Percentiles rank a stretch among this genome's conserved stretches.
Evolutionary conservation across 2,329 filamentous ascomycete genomes (phyloP).

Genomic region (Phaeoacremonium minimum): DNA sequence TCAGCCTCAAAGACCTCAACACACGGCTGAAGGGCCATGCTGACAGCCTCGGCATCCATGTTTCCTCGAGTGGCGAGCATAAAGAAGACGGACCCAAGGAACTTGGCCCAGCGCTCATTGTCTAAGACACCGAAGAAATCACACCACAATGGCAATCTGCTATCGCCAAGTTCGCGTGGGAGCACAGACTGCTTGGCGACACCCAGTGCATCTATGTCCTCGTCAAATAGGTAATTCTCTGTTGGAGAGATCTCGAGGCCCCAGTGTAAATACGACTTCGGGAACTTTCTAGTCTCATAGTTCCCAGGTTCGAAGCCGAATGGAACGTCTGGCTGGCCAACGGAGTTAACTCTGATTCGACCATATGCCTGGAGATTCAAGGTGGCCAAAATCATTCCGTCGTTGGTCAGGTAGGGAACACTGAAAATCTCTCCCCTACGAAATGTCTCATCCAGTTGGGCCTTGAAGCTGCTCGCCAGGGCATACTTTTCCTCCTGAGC

Average conservation of each 20-base stretch:
- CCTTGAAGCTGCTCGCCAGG: slow-evolving; percentile 57
- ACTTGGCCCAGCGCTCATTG: slow-evolving; percentile 57
- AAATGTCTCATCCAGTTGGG: slow-evolving; percentile 53
- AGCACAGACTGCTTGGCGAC: slow-evolving; percentile 23
- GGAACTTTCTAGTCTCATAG: slow-evolving; percentile 66
- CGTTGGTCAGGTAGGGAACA: slow-evolving; percentile 53
- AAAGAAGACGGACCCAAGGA: slow-evolving; percentile 59
- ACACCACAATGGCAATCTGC: slow-evolving; percentile 66
- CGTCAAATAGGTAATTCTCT: slow-evolving; percentile 44
- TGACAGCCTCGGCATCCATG: slow-evolving; percentile 46
- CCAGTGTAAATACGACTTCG: slow-evolving; percentile 63
- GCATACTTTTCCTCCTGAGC: slow-evolving; percentile 50
- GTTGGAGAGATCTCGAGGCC: slow-evolving; percentile 57
- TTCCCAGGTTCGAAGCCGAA: slow-evolving; percentile 68
- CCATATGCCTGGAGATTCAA: slow-evolving; percentile 60
- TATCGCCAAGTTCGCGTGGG: slow-evolving; percentile 32
- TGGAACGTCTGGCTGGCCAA: slow-evolving; percentile 56
- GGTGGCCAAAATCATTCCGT: slow-evolving; percentile 64
- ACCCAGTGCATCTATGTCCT: slow-evolving; percentile 12
- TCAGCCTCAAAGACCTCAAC: slow-evolving; percentile 61
- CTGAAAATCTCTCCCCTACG: slow-evolving; percentile 31
- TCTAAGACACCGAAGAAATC: slow-evolving; percentile 62
- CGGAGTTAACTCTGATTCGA: slow-evolving; percentile 47
- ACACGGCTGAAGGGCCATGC: slow-evolving; percentile 49
- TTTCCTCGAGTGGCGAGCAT: slow-evolving; percentile 59